phyloP scores from a whole-genome alignment of 1,284 basidiomycete genomes.

The Heterobasidion annosum region DNA sequence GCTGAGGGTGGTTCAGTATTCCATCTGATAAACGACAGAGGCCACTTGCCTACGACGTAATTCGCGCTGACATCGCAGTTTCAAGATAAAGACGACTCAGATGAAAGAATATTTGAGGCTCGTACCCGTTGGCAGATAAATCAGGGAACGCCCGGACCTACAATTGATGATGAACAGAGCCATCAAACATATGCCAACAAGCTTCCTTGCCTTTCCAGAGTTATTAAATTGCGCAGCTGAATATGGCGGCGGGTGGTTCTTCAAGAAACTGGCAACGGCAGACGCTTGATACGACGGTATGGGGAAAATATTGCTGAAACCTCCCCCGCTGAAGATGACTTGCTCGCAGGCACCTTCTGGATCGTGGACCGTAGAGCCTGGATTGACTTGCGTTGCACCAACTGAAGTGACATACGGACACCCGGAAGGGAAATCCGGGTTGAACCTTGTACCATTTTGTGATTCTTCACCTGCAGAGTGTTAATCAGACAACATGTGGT shows the following conservation, averaged over 20 bases:
- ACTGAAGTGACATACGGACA: conserved; percentile 16
- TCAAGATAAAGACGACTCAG: conserved; percentile 1
- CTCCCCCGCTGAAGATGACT: conserved; percentile 20
- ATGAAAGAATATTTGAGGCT: conserved; percentile 1
- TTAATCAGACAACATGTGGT: neutral
- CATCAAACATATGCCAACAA: neutral
- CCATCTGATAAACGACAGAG: neutral
- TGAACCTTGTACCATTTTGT: conserved; percentile 16
- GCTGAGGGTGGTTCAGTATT: neutral
- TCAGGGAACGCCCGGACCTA: conserved; percentile 38
- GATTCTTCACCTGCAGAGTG: conserved; percentile 11
- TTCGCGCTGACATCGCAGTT: conserved; percentile 26
- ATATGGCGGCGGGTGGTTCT: conserved; percentile 31
- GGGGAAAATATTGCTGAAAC: conserved; percentile 33
- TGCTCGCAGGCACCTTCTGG: conserved; percentile 28
- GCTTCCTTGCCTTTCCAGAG: conserved; percentile 29
- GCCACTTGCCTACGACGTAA: conserved; percentile 23
- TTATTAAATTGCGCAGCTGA: conserved; percentile 35
- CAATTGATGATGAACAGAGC: conserved; percentile 1
- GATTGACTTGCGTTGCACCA: conserved; percentile 26
- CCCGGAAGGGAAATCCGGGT: conserved; percentile 16
- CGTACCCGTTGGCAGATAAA: conserved; percentile 31
- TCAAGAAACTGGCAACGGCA: conserved; percentile 24
- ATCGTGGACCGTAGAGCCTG: conserved; percentile 17
- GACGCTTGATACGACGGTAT: conserved; percentile 27